phyloP scores from a whole-genome alignment of 257 asterid species.

The Przewalskia tangutica region DNA sequence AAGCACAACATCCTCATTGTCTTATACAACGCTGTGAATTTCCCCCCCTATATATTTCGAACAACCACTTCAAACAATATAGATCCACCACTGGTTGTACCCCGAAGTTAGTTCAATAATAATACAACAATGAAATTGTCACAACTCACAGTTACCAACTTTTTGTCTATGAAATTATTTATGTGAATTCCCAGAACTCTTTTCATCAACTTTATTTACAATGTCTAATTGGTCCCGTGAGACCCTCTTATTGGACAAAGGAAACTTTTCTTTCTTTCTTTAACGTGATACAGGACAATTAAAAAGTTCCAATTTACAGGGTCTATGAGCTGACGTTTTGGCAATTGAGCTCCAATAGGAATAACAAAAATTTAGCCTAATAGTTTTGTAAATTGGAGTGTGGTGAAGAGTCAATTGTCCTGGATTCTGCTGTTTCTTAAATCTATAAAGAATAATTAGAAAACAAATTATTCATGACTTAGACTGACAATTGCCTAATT shows the following conservation, averaged over 20 bases:
- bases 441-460: no score
- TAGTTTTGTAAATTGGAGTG: neutral
- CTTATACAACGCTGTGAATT: no score
- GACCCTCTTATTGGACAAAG: neutral
- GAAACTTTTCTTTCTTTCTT: neutral
- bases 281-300: neutral
- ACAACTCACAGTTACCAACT: constrained; percentile 21
- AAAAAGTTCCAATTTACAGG: neutral
- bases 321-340: neutral
- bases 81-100: no score
- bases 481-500: neutral
- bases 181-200: constrained; percentile 1
- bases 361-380: neutral
- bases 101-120: constrained; percentile 7
- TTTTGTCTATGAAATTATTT: constrained; percentile 25
- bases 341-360: neutral
- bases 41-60: no score
- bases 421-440: neutral
- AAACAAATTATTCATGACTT: neutral
- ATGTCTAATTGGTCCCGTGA: constrained; percentile 13
- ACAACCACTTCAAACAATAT: no score
- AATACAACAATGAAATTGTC: constrained; percentile 20
- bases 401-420: neutral
- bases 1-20: no score
- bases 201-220: constrained; percentile 8